Conservation (phyloP, 2,329 filamentous ascomycete genomes). For the Incumbomyces lentus region DNA sequence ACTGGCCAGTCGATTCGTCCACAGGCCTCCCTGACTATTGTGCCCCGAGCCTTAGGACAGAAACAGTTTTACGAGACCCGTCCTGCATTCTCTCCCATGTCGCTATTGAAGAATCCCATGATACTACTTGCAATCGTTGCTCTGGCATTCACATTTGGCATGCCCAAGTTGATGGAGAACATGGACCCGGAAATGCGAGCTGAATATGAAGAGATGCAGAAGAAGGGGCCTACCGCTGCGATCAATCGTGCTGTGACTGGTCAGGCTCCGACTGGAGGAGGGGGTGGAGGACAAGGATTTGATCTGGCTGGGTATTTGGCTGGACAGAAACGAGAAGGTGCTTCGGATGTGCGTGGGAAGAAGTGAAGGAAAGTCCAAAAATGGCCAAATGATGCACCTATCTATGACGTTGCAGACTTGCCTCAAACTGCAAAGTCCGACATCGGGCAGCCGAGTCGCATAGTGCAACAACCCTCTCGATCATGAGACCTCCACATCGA, state of each 20-base stretch:
- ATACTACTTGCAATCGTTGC: constrained; percentile 82
- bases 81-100: constrained; percentile 63
- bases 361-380: background rate
- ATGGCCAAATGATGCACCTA: too few species aligned
- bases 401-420: too few species aligned
- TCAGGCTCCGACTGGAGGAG: constrained; percentile 23
- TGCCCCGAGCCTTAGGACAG: constrained; percentile 49
- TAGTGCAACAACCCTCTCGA: too few species aligned
- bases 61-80: constrained; percentile 73
- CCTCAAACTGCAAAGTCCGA: too few species aligned
- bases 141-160: constrained; percentile 73
- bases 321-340: constrained; percentile 22
- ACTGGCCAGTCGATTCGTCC: constrained; percentile 8
- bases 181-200: constrained; percentile 96
- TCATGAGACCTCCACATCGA: too few species aligned
- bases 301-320: constrained; percentile 61
- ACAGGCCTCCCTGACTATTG: constrained; percentile 41
- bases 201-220: constrained; percentile 85
- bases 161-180: constrained; percentile 92
- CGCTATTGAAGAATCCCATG: constrained; percentile 88
- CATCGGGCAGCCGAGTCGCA: too few species aligned
- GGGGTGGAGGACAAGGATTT: constrained; percentile 43
- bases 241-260: constrained; percentile 50
- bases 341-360: background rate
- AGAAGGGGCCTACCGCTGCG: constrained; percentile 57